Evolutionary conservation across 148 eudicot species (phyloP), one percentile per base, ranked within the genome.

Genomic region (Diospyros lotus): DNA sequence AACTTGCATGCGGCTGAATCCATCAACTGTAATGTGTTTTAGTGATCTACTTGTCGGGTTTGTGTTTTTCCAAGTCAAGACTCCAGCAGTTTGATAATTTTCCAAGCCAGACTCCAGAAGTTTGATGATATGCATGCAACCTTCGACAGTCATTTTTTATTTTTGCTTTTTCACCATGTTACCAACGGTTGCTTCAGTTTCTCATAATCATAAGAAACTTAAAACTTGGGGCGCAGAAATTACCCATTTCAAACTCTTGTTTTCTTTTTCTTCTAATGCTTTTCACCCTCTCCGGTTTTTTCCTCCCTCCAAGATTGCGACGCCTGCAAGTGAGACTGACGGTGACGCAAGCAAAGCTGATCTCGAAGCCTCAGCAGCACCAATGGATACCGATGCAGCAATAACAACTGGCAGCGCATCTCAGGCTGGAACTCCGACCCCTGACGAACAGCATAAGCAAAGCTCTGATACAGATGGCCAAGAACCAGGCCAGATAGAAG

Each of bases 401-500:
- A 77, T 84, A 12, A 79, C 82, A 5, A 78, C 86, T 2, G 94
- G 86, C 39, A 88, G 68, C 78, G 83, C 77, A 53, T 91, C 93
- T 50, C 90, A 79, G 59, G 88, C 75, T 59, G 89, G 85, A 44
- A 84, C 88, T 65, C 90, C 89, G 10, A 87, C 83, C 18, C 87
- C 87, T 8, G 98, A 92, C 1, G 95, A 89, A 53, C 65, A 70
- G 64, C 91, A 86, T 62, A 92, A 90, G 79, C 88, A 90, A 67
- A 86, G 86, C 76, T 82, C 97, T 5, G 97, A 90, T 61, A 86
- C 86, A 44, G 87, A 86, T 39, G 91, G 75, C 60, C 86, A 76
- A 54, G 98, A 93, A 79, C 84, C 91, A 0, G 98, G 96, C 2
- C 91, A 87, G 80, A 83, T 94, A 28, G 98, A 93, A 65, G 84